Base-by-base conservation (phyloP, 2,329 filamentous ascomycete genomes). In the Stagonosporopsis chrysanthemi region DNA sequence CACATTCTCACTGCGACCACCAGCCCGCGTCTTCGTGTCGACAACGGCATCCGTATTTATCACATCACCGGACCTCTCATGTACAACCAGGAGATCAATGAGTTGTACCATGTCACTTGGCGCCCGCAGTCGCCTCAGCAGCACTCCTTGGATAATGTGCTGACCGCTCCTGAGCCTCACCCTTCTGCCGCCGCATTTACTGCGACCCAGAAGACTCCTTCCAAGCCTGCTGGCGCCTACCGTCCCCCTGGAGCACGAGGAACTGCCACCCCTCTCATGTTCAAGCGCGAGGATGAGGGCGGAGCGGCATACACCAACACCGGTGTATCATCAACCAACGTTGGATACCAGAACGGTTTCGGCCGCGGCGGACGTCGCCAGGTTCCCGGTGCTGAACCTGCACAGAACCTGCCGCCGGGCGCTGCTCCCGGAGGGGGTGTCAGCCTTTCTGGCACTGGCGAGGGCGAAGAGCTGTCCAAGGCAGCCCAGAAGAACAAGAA, bases 1-100 rank as follows among this genome's bases (percentile, higher is more conserved):
- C 95, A 93, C 77, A 93, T 99, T 74, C 85, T 99, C 82, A 98
- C 95, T 39, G 95, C 95, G n/a, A 99, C 94, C 19, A 98, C 94
- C 14, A 97, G 92, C 66, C 95, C 95, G 5, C 89, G 95, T 62
- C 86, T 99, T 56, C 90, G 95, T 66, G 95, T 99, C 40, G 95
- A 99, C 81, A 99, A 99, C 70, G 95, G 94, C 58, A 85, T 99
- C 67, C 93, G 93, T 75, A 86, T 99, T 68, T 99, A 93, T 91
- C 94, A 99, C 76, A 89, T 96, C 31, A 86, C 88, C 62, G 95
- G 95, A 42, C 84, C 84, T 33, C 82, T 99, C 68, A 93, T 97
- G 90, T 99, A 97, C 82, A 91, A 92, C 72, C 90, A 96, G 78
- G 95, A 98, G 64, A 92, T 97, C 87, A 86, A 88, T 48, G 95